phyloP scores from a whole-genome alignment of 1,284 basidiomycete genomes.

The Cutaneotrichosporon cavernicola region DNA sequence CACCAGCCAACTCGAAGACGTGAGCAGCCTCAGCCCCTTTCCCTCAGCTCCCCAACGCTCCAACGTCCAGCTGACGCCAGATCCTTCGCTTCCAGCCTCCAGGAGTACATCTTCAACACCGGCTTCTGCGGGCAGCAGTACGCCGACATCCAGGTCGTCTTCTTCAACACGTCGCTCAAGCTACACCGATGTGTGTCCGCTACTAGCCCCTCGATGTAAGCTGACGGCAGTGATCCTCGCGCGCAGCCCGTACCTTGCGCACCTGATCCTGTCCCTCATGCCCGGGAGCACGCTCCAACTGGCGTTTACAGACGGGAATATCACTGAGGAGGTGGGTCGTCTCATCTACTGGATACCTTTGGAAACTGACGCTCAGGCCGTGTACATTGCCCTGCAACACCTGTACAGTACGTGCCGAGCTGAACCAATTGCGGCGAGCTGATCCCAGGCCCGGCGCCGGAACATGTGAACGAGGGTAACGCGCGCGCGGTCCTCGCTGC shows the following conservation, averaged over 20 bases:
- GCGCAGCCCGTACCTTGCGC: constrained; percentile 77
- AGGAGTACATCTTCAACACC: constrained; percentile 38
- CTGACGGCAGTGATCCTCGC: constrained; percentile 65
- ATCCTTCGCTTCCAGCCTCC: constrained; percentile 17
- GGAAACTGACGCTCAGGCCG: constrained; percentile 31
- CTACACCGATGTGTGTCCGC: constrained; percentile 46
- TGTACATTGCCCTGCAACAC: constrained; percentile 48
- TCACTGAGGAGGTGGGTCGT: constrained; percentile 70
- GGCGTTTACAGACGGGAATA: constrained; percentile 69
- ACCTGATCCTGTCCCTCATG: constrained; percentile 65
- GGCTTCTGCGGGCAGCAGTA: constrained; percentile 45
- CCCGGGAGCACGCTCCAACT: constrained; percentile 70
- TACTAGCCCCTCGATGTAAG: background rate
- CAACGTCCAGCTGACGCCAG: background rate
- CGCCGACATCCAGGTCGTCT: constrained; percentile 44
- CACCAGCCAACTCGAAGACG: background rate
- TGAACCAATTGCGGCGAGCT: constrained; percentile 1
- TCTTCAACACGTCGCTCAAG: constrained; percentile 41
- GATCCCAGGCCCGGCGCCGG: constrained; percentile 31
- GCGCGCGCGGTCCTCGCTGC: constrained; percentile 77
- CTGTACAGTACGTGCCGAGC: constrained; percentile 39
- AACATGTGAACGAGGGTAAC: constrained; percentile 65
- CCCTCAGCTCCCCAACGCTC: background rate
- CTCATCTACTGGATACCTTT: constrained; percentile 9
- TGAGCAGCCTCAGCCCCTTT: background rate